These are phyloP conservation scores for Xylaria digitata DNA, from an alignment of 2,329 filamentous ascomycete genomes.

Conservation along the genomic window DNA sequence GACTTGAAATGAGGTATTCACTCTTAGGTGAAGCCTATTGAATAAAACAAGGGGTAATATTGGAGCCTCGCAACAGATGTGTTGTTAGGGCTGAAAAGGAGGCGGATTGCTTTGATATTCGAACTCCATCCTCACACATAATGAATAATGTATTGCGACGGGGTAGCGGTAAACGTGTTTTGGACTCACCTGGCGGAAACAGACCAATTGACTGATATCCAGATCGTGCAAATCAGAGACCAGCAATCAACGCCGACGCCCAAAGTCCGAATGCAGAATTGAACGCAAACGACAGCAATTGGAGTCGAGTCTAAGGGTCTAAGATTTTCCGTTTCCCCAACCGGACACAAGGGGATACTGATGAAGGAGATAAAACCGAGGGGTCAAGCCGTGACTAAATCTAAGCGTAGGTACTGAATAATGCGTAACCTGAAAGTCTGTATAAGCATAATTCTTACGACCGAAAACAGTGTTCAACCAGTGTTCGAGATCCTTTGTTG, in stretches of 20 bases:
- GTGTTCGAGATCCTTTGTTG: slow-evolving; percentile 25
- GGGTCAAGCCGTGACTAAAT: slow-evolving; percentile 31
- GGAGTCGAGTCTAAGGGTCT: slow-evolving; percentile 44
- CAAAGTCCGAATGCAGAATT: slow-evolving; percentile 45
- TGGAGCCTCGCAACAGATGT: background rate
- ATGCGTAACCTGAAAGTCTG: slow-evolving; percentile 28
- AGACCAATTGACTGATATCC: slow-evolving; percentile 48
- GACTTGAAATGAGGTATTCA: background rate
- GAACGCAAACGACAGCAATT: slow-evolving; percentile 49
- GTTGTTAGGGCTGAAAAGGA: background rate
- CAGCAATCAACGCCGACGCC: slow-evolving; percentile 52
- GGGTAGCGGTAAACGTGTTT: background rate
- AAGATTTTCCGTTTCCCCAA: slow-evolving; percentile 38
- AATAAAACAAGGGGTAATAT: background rate
- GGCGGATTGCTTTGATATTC: background rate
- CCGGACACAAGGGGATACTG: slow-evolving; percentile 34
- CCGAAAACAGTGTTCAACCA: background rate
- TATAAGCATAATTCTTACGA: slow-evolving; percentile 18
- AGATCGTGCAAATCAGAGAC: slow-evolving; percentile 49
- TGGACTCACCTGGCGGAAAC: slow-evolving; percentile 41
- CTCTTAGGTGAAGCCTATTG: background rate
- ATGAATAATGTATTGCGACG: background rate
- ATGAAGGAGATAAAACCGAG: slow-evolving; percentile 37
- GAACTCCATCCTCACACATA: background rate
- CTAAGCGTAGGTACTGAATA: slow-evolving; percentile 33